phyloP scores from a whole-genome alignment of 2,329 filamentous ascomycete species.

The Iodosphaeria phyllophila region DNA sequence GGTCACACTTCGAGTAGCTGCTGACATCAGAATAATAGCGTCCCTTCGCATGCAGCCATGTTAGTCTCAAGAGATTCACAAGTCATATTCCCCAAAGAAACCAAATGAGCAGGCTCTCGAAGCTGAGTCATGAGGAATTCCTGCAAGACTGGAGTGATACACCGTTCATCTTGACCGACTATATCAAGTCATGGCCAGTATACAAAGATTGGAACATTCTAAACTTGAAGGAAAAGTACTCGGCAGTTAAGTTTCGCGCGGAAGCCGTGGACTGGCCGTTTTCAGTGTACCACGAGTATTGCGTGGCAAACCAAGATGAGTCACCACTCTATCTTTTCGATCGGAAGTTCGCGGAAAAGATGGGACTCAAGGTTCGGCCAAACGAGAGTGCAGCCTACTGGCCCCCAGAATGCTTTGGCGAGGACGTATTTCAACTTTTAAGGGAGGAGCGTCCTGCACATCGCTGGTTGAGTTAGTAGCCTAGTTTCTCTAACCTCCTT shows the following conservation, averaged over 20 bases:
- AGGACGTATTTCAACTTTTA: slow-evolving; percentile 69
- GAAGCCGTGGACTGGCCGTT: slow-evolving; percentile 90
- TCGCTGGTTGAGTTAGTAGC: slow-evolving; percentile 51
- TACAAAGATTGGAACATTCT: slow-evolving; percentile 57
- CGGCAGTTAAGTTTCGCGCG: slow-evolving; percentile 56
- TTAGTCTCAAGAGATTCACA: slow-evolving; percentile 46
- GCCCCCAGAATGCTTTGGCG: slow-evolving; percentile 67
- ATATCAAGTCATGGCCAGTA: slow-evolving; percentile 67
- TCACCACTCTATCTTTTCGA: slow-evolving; percentile 90
- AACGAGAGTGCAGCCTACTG: slow-evolving; percentile 43
- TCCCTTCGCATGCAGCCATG: slow-evolving; percentile 76
- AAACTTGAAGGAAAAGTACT: slow-evolving; percentile 44
- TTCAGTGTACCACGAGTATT: slow-evolving; percentile 64
- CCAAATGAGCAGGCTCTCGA: slow-evolving; percentile 47
- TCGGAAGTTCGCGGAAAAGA: slow-evolving; percentile 70
- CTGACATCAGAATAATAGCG: too few species aligned
- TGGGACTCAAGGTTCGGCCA: slow-evolving; percentile 45
- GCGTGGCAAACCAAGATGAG: slow-evolving; percentile 64
- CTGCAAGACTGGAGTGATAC: slow-evolving; percentile 54
- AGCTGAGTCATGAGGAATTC: slow-evolving; percentile 58
- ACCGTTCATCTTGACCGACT: slow-evolving; percentile 74
- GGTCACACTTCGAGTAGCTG: too few species aligned
- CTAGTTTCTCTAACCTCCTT: not conserved
- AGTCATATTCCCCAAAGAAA: slow-evolving; percentile 56
- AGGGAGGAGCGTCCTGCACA: slow-evolving; percentile 66